Conservation (phyloP, 768 basidiomycete species). For the Amanita exitialis region DNA sequence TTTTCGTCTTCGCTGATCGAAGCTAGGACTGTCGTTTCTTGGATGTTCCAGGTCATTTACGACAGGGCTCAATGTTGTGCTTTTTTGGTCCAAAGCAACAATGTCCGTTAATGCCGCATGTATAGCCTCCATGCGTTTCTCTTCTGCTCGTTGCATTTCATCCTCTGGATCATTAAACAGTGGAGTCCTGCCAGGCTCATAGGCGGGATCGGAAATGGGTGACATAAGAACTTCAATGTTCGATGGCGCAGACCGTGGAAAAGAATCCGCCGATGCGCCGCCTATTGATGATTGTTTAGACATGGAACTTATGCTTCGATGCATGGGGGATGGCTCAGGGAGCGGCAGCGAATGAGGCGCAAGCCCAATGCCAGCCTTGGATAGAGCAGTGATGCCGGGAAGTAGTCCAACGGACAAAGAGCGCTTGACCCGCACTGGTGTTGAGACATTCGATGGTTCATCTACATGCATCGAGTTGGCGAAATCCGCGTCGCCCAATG, state of each 20-base stretch:
- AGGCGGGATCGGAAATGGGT: slow-evolving; percentile 39
- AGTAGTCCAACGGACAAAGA: background rate
- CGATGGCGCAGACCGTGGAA: slow-evolving; percentile 23
- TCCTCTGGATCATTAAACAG: slow-evolving; percentile 80
- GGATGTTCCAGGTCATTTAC: background rate
- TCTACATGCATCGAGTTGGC: slow-evolving; percentile 12
- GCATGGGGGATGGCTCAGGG: slow-evolving; percentile 27
- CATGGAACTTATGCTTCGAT: slow-evolving; percentile 28
- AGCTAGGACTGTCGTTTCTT: slow-evolving; percentile 2
- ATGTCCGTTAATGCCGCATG: slow-evolving; percentile 95
- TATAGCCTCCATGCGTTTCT: slow-evolving; percentile 89
- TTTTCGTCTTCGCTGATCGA: slow-evolving; percentile 15
- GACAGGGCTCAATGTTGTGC: slow-evolving; percentile 5
- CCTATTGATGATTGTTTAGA: slow-evolving; percentile 26
- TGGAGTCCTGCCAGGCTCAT: slow-evolving; percentile 55
- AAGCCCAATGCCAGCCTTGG: background rate
- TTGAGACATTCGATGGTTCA: slow-evolving; percentile 13
- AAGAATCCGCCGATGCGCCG: slow-evolving; percentile 11
- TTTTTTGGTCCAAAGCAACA: slow-evolving; percentile 68
- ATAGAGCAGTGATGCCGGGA: background rate
- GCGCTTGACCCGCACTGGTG: slow-evolving; percentile 2
- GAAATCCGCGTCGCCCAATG: slow-evolving; percentile 59
- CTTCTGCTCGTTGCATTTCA: slow-evolving; percentile 57
- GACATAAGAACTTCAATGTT: slow-evolving; percentile 84
- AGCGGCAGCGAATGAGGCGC: slow-evolving; percentile 15